A percentile compares a stretch with the other conserved stretches of the same genome.
Conservation (phyloP, 176 grass and related monocot species). For the Thalia dealbata region DNA sequence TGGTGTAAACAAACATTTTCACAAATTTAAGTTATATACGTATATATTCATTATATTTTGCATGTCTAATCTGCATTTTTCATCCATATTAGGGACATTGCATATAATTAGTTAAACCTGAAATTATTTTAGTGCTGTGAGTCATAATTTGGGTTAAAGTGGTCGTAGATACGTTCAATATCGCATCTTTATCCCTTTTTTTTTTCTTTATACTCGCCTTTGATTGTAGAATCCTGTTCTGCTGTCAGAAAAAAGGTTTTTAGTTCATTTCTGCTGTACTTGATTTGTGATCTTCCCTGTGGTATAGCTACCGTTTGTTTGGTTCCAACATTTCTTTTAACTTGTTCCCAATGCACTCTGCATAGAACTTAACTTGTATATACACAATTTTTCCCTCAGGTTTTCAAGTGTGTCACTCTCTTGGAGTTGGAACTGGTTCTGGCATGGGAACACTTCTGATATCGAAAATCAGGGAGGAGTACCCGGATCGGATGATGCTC, state of each 20-base stretch:
- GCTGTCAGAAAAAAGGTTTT: neutral
- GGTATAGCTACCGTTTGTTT: neutral
- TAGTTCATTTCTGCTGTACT: neutral
- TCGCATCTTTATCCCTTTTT: no score
- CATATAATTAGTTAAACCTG: no score
- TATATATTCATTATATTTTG: no score
- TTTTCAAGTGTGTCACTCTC: constrained; percentile 6
- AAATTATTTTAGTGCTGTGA: no score
- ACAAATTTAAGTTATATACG: no score
- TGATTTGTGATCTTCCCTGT: neutral
- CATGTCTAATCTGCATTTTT: no score
- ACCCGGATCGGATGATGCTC: constrained; percentile 6
- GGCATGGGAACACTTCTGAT: constrained; percentile 11
- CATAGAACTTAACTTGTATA: neutral
- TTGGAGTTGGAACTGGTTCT: constrained; percentile 4
- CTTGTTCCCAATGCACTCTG: neutral
- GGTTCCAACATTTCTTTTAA: neutral
- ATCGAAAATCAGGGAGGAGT: constrained; percentile 7
- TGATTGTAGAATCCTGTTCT: neutral
- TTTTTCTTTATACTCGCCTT: no score
- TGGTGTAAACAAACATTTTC: no score
- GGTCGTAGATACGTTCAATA: no score
- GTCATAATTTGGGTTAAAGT: no score
- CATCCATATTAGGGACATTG: no score
- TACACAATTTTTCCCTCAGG: neutral